A percentile compares a stretch with the other conserved stretches of the same genome.
These are phyloP conservation scores for Syncephalastrum contaminatum DNA, from an alignment of 371 early-diverging fungal genomes.

Conservation along the genomic window DNA sequence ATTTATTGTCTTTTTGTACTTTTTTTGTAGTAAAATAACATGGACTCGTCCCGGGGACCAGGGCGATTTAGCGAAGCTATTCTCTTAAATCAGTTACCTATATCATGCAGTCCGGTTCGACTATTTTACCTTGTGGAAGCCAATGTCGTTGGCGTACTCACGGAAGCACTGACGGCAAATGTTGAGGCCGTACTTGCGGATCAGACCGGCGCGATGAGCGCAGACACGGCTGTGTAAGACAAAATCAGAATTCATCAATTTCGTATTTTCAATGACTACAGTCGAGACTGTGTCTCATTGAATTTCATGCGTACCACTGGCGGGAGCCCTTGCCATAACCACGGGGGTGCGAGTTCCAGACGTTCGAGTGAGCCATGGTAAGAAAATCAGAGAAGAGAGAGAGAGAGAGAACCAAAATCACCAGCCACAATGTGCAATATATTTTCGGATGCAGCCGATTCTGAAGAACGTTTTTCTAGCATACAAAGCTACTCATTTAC, in stretches of 20 bases:
- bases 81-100: no score
- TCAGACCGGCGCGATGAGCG: conserved; percentile 97
- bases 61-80: no score
- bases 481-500: no score
- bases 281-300: not conserved
- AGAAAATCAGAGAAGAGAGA: conserved; percentile 8
- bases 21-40: no score
- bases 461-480: no score
- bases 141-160: conserved; percentile 97
- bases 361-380: conserved; percentile 90
- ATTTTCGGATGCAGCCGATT: no score
- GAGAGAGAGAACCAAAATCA: not conserved
- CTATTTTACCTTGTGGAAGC: conserved; percentile 86
- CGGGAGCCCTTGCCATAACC: conserved; percentile 97
- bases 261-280: not conserved
- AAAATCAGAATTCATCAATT: conserved; percentile 2
- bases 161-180: conserved; percentile 99
- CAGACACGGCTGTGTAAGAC: conserved; percentile 82
- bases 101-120: not conserved
- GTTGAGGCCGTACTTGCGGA: conserved; percentile 98
- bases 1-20: no score
- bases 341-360: conserved; percentile 94
- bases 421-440: no score
- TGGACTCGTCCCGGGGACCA: no score
- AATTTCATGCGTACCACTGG: conserved; percentile 70